Conservation (phyloP, 192 early-diverging fungal genomes). For the Mortierella antarctica region DNA sequence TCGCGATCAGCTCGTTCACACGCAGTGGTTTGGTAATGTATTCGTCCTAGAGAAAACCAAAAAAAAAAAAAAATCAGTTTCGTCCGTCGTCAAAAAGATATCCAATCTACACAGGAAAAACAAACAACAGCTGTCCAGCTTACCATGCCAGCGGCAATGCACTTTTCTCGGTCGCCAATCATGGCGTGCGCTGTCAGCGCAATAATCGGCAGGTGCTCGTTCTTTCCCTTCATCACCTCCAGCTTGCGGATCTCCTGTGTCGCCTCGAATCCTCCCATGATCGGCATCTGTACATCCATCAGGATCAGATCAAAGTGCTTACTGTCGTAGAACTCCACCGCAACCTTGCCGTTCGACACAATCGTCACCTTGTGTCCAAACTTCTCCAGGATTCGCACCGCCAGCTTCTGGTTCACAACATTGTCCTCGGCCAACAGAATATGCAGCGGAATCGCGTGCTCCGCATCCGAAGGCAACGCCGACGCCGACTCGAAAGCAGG, state of each 20-base stretch:
- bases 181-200: conserved; percentile 92
- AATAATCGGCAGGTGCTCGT: conserved; percentile 77
- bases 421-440: conserved; percentile 91
- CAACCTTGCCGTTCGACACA: conserved; percentile 82
- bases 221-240: conserved; percentile 61
- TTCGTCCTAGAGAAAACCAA: conserved; percentile 55
- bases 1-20: conserved; percentile 71
- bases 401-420: conserved; percentile 87
- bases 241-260: conserved; percentile 81
- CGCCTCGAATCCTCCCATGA: conserved; percentile 91
- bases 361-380: conserved; percentile 82
- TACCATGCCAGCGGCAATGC: conserved; percentile 85
- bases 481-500: conserved; percentile 79
- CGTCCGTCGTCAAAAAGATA: neutral
- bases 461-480: conserved; percentile 68
- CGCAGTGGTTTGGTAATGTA: conserved; percentile 74
- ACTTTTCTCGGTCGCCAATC: conserved; percentile 90
- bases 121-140: conserved; percentile 6
- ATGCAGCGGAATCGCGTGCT: conserved; percentile 71
- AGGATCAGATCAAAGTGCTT: conserved; percentile 75
- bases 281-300: conserved; percentile 93
- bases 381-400: conserved; percentile 77
- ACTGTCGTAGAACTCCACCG: conserved; percentile 75
- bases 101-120: neutral
- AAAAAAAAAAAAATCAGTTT: conserved; percentile 1